Percentiles rank a stretch among this genome's conserved stretches.
phyloP scores from a whole-genome alignment of 176 grass and related monocot genomes.

The Rhynchospora breviuscula region DNA sequence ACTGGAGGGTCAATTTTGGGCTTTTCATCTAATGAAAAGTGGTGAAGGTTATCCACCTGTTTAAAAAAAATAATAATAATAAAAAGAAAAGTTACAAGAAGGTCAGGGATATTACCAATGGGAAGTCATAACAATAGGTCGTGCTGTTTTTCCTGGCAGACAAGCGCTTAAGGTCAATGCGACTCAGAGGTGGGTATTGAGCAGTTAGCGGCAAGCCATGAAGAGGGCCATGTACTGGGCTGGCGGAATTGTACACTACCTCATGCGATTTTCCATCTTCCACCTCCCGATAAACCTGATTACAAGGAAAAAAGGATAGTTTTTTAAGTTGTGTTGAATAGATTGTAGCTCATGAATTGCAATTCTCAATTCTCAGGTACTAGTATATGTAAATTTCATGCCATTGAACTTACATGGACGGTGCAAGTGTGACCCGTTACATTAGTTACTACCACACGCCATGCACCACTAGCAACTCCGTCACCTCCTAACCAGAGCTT shows the following conservation, averaged over 20 bases:
- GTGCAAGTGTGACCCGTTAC: conserved; percentile 97
- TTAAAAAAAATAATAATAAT: no score
- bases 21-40: no score
- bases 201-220: conserved; percentile 61
- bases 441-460: conserved; percentile 92
- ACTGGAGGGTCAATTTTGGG: no score
- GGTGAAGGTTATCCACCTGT: no score
- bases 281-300: conserved; percentile 88
- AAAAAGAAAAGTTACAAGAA: neutral
- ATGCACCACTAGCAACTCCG: conserved; percentile 76
- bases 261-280: conserved; percentile 61
- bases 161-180: conserved; percentile 77
- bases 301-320: neutral
- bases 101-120: conserved; percentile 49
- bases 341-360: neutral
- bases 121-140: conserved; percentile 98
- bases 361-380: conserved; percentile 13
- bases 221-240: conserved; percentile 49
- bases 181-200: conserved; percentile 64
- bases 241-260: conserved; percentile 66
- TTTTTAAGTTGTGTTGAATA: neutral
- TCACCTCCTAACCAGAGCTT: conserved; percentile 73
- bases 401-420: conserved; percentile 68
- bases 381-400: conserved; percentile 5
- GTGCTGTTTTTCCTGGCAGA: conserved; percentile 84